phyloP scores from a whole-genome alignment of 2,329 filamentous ascomycete species.

The Paraphaeosphaeria minitans region DNA sequence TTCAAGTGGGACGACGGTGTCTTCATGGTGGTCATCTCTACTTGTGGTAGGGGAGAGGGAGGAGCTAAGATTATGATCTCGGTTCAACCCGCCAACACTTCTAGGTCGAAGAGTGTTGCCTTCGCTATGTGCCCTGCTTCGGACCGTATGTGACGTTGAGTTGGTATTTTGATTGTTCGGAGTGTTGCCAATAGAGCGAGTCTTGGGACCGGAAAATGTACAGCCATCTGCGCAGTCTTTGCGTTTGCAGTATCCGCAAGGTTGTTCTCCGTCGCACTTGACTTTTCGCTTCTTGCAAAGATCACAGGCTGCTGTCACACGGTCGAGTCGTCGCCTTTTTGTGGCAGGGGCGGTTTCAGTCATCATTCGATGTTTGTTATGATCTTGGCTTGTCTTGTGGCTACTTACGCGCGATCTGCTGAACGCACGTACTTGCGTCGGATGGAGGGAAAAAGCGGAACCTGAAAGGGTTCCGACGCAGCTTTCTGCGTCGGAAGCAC shows the following conservation, averaged over 20 bases:
- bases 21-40: slow-evolving; percentile 45
- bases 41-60: slow-evolving; percentile 32
- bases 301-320: slow-evolving; percentile 38
- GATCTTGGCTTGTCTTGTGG: background rate
- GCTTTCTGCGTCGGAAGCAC: background rate
- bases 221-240: slow-evolving; percentile 50
- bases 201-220: slow-evolving; percentile 48
- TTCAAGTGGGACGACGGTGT: slow-evolving; percentile 51
- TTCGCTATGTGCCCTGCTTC: slow-evolving; percentile 13
- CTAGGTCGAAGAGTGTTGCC: slow-evolving; percentile 10
- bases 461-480: background rate
- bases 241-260: slow-evolving; percentile 56
- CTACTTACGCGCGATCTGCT: background rate
- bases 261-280: slow-evolving; percentile 58
- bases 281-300: slow-evolving; percentile 46
- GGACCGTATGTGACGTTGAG: background rate
- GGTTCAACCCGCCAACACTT: slow-evolving; percentile 12
- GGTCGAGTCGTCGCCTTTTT: slow-evolving; percentile 33
- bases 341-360: slow-evolving; percentile 12
- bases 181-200: slow-evolving; percentile 38
- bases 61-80: slow-evolving; percentile 6
- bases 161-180: slow-evolving; percentile 19
- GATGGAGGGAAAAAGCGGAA: background rate
- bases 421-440: background rate
- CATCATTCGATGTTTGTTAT: background rate